Conservation (phyloP, 2,329 filamentous ascomycete species). For the Monosporascus sp. region DNA sequence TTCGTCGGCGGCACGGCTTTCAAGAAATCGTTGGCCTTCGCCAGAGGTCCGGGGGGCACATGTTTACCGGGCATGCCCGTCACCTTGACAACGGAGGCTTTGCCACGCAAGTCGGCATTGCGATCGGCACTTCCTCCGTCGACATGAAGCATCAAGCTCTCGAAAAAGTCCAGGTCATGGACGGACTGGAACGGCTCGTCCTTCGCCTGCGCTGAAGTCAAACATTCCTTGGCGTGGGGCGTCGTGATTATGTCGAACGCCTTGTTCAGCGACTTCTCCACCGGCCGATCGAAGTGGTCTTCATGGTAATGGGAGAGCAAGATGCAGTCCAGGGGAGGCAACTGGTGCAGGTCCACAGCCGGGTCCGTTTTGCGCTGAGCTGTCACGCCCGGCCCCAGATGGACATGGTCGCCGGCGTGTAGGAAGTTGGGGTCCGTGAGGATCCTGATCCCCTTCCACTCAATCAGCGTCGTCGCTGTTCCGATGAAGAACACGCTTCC, state of each 20-base stretch:
- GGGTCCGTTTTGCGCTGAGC: constrained; percentile 51
- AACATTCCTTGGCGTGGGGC: constrained; percentile 50
- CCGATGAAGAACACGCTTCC: constrained; percentile 50
- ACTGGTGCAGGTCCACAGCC: constrained; percentile 51
- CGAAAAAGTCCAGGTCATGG: constrained; percentile 50
- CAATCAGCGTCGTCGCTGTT: constrained; percentile 50
- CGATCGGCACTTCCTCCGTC: constrained; percentile 6
- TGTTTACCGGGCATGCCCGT: constrained; percentile 63
- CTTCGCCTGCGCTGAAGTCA: constrained; percentile 34
- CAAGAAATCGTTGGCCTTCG: constrained; percentile 33
- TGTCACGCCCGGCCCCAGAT: constrained; percentile 59
- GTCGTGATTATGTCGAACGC: constrained; percentile 60
- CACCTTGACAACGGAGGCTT: constrained; percentile 44
- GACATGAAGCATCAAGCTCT: constrained; percentile 40
- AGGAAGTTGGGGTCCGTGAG: constrained; percentile 61
- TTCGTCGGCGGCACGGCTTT: constrained; percentile 56
- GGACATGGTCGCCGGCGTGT: constrained; percentile 60
- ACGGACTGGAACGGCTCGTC: constrained; percentile 50
- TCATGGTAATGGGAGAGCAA: constrained; percentile 61
- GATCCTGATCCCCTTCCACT: constrained; percentile 48
- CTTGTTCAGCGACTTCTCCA: constrained; percentile 35
- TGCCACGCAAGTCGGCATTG: constrained; percentile 26
- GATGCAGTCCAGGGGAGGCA: constrained; percentile 55
- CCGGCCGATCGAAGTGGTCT: constrained; percentile 37
- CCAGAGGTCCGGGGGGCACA: constrained; percentile 38